These are phyloP conservation scores for Fereydounia khargensis DNA, from an alignment of 1,284 basidiomycete genomes.

Conservation along the genomic window DNA sequence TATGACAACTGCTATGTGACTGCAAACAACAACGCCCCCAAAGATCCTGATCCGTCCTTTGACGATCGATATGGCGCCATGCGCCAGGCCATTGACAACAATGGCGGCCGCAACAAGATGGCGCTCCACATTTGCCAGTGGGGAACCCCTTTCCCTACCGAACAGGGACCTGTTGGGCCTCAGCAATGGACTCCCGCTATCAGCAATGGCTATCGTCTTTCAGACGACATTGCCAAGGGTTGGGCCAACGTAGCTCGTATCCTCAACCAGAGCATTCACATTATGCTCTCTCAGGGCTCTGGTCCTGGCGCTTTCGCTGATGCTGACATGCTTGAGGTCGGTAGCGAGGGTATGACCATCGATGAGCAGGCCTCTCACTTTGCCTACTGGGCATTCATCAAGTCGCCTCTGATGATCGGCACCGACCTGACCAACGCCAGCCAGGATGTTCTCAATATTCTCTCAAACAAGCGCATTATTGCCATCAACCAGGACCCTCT, in stretches of 20 bases:
- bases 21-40: slow-evolving; percentile 21
- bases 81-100: slow-evolving; percentile 62
- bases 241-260: slow-evolving; percentile 17
- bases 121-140: slow-evolving; percentile 64
- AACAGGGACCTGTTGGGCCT: slow-evolving; percentile 11
- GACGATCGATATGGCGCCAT: slow-evolving; percentile 60
- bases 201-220: slow-evolving; percentile 62
- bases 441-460: slow-evolving; percentile 18
- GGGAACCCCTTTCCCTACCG: slow-evolving; percentile 48
- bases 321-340: slow-evolving; percentile 38
- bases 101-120: slow-evolving; percentile 62
- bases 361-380: slow-evolving; percentile 49
- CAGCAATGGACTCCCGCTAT: slow-evolving; percentile 54
- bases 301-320: slow-evolving; percentile 45
- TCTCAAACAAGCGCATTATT: slow-evolving; percentile 47
- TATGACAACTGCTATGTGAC: slow-evolving; percentile 59
- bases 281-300: slow-evolving; percentile 30
- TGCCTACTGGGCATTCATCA: slow-evolving; percentile 48
- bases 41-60: slow-evolving; percentile 18
- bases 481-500: slow-evolving; percentile 40
- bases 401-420: slow-evolving; percentile 52
- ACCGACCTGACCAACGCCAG: slow-evolving; percentile 44
- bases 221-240: slow-evolving; percentile 8
- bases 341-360: slow-evolving; percentile 31
- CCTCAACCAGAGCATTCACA: slow-evolving; percentile 20